Percentiles rank a stretch among this genome's conserved stretches.
These are phyloP conservation scores for Epichloe sp. DNA, from an alignment of 2,329 filamentous ascomycete genomes.

Conservation along the genomic window DNA sequence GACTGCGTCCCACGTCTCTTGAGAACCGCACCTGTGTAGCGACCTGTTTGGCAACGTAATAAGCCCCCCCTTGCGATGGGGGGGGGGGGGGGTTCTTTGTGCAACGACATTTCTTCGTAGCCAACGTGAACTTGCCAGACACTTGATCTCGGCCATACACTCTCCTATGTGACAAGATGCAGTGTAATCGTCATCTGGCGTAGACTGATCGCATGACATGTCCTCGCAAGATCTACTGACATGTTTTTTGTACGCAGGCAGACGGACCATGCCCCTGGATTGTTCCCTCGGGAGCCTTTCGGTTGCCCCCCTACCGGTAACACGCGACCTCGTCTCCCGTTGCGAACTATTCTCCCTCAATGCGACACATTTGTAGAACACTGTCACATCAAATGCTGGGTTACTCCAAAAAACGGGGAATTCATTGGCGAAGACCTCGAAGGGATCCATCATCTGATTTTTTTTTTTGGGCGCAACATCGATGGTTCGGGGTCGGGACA, in stretches of 20 bases:
- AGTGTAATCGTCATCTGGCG: slow-evolving; percentile 1
- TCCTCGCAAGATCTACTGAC: background rate
- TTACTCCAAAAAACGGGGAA: background rate
- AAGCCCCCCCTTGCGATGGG: background rate
- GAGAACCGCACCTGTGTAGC: background rate
- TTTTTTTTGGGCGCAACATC: background rate
- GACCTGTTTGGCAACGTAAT: background rate
- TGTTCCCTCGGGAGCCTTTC: too few relatives aligned
- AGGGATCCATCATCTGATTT: background rate
- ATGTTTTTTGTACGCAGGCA: background rate
- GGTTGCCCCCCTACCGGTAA: background rate
- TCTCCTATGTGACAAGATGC: background rate
- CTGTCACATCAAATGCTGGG: background rate
- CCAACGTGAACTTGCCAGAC: background rate
- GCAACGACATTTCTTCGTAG: background rate
- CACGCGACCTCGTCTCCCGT: background rate
- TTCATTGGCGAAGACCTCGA: background rate
- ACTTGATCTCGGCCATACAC: background rate
- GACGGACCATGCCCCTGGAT: background rate
- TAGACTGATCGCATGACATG: slow-evolving; percentile 1
- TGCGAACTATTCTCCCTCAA: background rate
- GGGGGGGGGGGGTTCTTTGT: background rate
- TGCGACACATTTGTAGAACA: background rate
- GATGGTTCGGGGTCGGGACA: background rate
- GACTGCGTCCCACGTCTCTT: background rate